phyloP scores from a whole-genome alignment of 371 early-diverging fungal genomes.

The Zopfochytrium polystomum region DNA sequence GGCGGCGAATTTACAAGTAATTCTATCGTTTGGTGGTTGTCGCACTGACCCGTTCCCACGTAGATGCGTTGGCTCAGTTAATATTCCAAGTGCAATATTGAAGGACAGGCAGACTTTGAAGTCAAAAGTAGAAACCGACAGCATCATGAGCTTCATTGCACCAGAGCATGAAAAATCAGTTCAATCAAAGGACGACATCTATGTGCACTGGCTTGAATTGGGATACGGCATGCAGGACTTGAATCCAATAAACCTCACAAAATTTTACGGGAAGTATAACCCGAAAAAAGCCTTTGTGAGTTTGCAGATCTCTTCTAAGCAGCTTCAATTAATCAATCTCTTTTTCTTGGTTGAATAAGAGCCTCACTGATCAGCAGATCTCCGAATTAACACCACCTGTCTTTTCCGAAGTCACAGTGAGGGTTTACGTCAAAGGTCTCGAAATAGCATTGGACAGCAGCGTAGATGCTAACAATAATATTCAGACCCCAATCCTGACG shows the following conservation, averaged over 20 bases:
- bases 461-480: too few relatives aligned
- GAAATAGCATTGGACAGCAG: neutral
- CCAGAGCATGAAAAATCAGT: neutral
- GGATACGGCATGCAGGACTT: constrained; percentile 78
- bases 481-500: too few relatives aligned
- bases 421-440: constrained; percentile 36
- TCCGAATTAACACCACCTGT: constrained; percentile 68
- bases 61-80: constrained; percentile 12
- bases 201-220: constrained; percentile 64
- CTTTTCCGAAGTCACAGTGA: constrained; percentile 67
- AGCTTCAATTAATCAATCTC: constrained; percentile 27
- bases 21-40: neutral
- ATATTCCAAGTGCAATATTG: neutral
- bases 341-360: constrained; percentile 2
- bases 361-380: constrained; percentile 48
- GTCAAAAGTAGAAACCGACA: constrained; percentile 2
- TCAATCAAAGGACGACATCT: constrained; percentile 59
- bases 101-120: constrained; percentile 2
- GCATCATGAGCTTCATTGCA: neutral
- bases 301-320: neutral
- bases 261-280: constrained; percentile 74
- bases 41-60: neutral
- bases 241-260: constrained; percentile 82
- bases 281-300: constrained; percentile 9
- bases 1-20: constrained; percentile 65